A percentile compares a stretch with the other conserved stretches of the same genome.
phyloP scores from a whole-genome alignment of 805 yeast species.

The Sugiyamaella valdiviana region DNA sequence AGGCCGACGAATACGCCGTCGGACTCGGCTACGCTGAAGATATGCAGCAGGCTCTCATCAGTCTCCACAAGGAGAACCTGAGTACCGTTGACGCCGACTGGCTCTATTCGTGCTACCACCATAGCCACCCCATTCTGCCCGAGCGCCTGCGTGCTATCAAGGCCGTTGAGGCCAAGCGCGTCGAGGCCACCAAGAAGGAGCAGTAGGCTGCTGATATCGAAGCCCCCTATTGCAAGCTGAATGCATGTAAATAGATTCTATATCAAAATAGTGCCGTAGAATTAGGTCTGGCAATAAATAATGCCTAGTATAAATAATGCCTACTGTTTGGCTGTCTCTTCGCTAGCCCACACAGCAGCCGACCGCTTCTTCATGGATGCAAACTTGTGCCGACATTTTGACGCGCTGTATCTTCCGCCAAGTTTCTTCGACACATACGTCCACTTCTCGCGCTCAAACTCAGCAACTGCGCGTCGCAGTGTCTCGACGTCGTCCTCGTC shows the following conservation, averaged over 20 bases:
- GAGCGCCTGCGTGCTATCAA: conserved; percentile 79
- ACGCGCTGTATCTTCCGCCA: conserved; percentile 6
- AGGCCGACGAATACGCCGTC: conserved; percentile 86
- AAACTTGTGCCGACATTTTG: not conserved
- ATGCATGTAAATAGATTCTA: too few species aligned
- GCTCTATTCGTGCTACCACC: conserved; percentile 80
- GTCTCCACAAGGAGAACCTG: conserved; percentile 72
- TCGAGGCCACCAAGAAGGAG: conserved; percentile 14
- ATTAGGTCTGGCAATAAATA: too few species aligned
- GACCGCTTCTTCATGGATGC: not conserved
- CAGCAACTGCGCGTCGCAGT: conserved; percentile 16
- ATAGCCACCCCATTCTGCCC: conserved; percentile 85
- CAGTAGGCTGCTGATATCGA: not conserved
- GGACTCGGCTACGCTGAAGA: conserved; percentile 63
- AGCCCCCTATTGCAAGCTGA: not conserved
- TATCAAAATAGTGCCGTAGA: too few species aligned
- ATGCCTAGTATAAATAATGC: not conserved
- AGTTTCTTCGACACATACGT: conserved; percentile 17
- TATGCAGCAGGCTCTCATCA: conserved; percentile 66
- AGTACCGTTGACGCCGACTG: conserved; percentile 85
- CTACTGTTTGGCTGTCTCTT: not conserved
- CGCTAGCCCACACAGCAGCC: not conserved
- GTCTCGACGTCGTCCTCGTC: conserved; percentile 16
- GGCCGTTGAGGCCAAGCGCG: conserved; percentile 1
- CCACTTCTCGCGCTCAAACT: conserved; percentile 25